Evolutionary conservation across 1,284 basidiomycete species (phyloP), one percentile per base, ranked within the genome.

Genomic region (Ceratobasidium sp.): DNA sequence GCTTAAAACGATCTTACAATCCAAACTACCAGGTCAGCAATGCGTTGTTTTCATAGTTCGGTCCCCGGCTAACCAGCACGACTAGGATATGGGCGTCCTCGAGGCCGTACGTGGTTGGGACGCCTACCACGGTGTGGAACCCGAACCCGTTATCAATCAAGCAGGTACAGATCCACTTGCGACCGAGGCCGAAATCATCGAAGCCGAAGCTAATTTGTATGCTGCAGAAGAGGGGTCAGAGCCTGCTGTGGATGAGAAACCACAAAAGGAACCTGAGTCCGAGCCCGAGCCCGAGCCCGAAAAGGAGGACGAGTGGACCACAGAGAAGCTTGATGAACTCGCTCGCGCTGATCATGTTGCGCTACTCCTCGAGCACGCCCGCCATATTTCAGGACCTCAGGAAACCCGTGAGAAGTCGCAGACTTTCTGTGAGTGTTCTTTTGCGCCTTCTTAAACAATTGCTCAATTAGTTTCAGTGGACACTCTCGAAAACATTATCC

Each of bases 71-170:
- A 16, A 46, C 21, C 41, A 9, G 12, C 26, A 8, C 9, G 10
- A 69, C 14, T 46, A 70, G 67, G 97, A 99, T 79, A 98, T 99
- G 97, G 96, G 94, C 9, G 97, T 98, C 73, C 89, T 98, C 50
- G 96, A 96, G 76, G 96, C 97, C 18, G 96, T 98, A 6, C 90
- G 95, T 55, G 96, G 95, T 12, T 98, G 94, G 89, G 92, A 94
- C 78, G 88, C 90, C 72, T 87, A 90, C n/a, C 86, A 89, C 73
- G 89, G 89, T 62, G 85, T 86, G 3, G 79, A 80, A 48, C 32
- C 67, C 3, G 67, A 70, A 18, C 39, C 67, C 23, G 43, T 53
- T 23, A 30, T 45, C 55, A 58, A 48, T n/a, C 55, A 70, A 58
- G 67, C 67, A 70, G 67, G 67, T 70, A 70, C 41, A 70, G 67